These are phyloP conservation scores for Mitragyna speciosa DNA, from an alignment of 257 asterid genomes.

Conservation along the genomic window DNA sequence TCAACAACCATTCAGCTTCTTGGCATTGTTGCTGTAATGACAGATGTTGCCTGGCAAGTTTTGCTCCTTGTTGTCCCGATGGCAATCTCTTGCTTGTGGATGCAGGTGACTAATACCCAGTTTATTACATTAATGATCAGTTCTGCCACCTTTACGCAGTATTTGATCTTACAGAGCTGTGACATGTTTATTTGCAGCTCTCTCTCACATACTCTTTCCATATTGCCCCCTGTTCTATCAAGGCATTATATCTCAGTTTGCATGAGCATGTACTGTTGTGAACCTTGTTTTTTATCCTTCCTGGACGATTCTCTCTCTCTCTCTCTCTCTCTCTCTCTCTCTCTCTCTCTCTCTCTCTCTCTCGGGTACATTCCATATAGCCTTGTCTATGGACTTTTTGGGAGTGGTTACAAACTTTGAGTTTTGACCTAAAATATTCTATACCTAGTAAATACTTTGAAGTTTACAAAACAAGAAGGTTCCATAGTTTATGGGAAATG, in stretches of 20 bases:
- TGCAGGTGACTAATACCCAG: slow-evolving; percentile 62
- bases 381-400: background rate
- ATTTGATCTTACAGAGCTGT: background rate
- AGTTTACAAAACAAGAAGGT: background rate
- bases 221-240: background rate
- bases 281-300: background rate
- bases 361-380: background rate
- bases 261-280: background rate
- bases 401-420: background rate
- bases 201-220: background rate
- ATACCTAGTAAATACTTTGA: background rate
- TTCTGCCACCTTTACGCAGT: background rate
- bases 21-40: slow-evolving; percentile 97
- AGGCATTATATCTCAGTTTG: background rate
- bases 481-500: background rate
- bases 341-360: too few species aligned
- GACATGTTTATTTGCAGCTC: background rate
- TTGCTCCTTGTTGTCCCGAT: slow-evolving; percentile 92
- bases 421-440: background rate
- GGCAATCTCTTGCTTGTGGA: slow-evolving; percentile 99
- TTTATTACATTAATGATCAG: background rate
- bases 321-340: background rate
- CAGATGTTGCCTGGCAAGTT: slow-evolving; percentile 95
- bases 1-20: slow-evolving; percentile 97
- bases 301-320: background rate